phyloP scores from a whole-genome alignment of 2,329 filamentous ascomycete genomes.

The Thelonectria rubi region DNA sequence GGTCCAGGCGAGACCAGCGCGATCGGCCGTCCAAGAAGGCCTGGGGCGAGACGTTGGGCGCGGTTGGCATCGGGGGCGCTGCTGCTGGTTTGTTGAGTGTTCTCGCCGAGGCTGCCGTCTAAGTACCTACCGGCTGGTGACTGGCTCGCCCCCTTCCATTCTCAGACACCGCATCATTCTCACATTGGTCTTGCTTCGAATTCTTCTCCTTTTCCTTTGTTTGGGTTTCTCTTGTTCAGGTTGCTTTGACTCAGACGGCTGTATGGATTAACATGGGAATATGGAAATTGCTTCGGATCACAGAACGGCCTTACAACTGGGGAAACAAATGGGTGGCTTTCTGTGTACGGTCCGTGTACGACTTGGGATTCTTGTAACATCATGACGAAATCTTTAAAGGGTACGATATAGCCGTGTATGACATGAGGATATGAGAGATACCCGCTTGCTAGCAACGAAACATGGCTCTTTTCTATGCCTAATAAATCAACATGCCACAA shows the following conservation, averaged over 20 bases:
- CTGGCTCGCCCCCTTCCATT: background rate
- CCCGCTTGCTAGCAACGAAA: slow-evolving; percentile 14
- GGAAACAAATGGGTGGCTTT: slow-evolving; percentile 16
- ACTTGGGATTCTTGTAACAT: slow-evolving; percentile 11
- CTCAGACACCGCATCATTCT: background rate
- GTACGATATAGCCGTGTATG: slow-evolving; percentile 9
- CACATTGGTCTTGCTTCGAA: background rate
- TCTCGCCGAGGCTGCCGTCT: slow-evolving; percentile 63
- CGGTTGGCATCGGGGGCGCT: slow-evolving; percentile 68
- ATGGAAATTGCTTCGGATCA: slow-evolving; percentile 24
- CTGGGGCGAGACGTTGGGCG: slow-evolving; percentile 64
- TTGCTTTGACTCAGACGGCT: background rate
- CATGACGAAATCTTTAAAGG: slow-evolving; percentile 24
- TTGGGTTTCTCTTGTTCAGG: slow-evolving; percentile 12
- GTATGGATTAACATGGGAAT: background rate
- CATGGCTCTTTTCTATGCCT: background rate
- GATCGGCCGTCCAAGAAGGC: slow-evolving; percentile 55
- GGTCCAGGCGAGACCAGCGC: slow-evolving; percentile 50
- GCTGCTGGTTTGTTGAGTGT: slow-evolving; percentile 67
- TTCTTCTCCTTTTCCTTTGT: slow-evolving; percentile 7
- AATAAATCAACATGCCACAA: background rate
- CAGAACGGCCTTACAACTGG: slow-evolving; percentile 28
- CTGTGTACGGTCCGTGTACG: slow-evolving; percentile 24
- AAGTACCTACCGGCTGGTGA: background rate
- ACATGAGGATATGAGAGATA: slow-evolving; percentile 20